Evolutionary conservation across 192 early-diverging fungal genomes (phyloP).

Genomic region (Blastocladiella britannica): DNA sequence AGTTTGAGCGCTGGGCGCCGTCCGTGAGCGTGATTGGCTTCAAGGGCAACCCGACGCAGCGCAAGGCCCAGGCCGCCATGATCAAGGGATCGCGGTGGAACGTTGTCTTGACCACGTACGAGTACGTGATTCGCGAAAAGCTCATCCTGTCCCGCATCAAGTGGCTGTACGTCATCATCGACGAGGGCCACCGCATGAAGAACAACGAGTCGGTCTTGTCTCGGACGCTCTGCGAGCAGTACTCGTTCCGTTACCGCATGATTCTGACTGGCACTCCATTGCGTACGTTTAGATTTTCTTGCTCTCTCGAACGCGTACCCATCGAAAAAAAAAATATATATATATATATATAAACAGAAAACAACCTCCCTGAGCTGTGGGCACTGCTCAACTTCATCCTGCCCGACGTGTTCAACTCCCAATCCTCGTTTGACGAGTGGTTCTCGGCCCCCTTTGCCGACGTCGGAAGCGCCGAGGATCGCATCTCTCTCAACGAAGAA

Average conservation of each 20-base stretch:
- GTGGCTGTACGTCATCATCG: slow-evolving; percentile 97
- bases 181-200: slow-evolving; percentile 99
- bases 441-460: slow-evolving; percentile 88
- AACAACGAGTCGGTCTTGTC: slow-evolving; percentile 76
- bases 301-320: background rate
- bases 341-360: too few relatives aligned
- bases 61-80: slow-evolving; percentile 37
- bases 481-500: slow-evolving; percentile 91
- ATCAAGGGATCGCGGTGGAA: slow-evolving; percentile 70
- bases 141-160: slow-evolving; percentile 69
- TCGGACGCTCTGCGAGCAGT: slow-evolving; percentile 65
- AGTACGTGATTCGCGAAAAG: slow-evolving; percentile 87
- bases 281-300: slow-evolving; percentile 23
- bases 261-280: slow-evolving; percentile 97
- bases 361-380: slow-evolving; percentile 95
- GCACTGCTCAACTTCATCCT: slow-evolving; percentile 87
- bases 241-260: slow-evolving; percentile 70
- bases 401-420: slow-evolving; percentile 89
- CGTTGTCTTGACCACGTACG: slow-evolving; percentile 88
- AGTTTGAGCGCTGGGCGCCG: slow-evolving; percentile 98
- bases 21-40: slow-evolving; percentile 69
- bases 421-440: slow-evolving; percentile 97
- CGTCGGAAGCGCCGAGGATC: slow-evolving; percentile 52
- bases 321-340: too few relatives aligned
- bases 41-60: slow-evolving; percentile 63